A percentile compares a stretch with the other conserved stretches of the same genome.
Evolutionary conservation across 768 basidiomycete species (phyloP).

Genomic region (Pisolithus albus): DNA sequence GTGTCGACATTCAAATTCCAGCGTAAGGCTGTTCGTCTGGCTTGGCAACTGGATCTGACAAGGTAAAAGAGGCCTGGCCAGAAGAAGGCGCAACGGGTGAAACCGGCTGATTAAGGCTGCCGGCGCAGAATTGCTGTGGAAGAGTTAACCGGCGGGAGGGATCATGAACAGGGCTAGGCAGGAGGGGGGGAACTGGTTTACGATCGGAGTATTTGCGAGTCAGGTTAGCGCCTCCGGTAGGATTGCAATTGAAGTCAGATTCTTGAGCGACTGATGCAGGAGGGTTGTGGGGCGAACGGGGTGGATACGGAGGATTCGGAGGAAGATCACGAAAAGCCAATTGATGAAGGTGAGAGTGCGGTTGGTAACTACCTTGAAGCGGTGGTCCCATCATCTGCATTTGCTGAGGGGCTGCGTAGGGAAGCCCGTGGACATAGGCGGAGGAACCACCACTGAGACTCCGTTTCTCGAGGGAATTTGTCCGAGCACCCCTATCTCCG

Average conservation of each 20-base stretch:
- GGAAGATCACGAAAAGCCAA: slow-evolving; percentile 1
- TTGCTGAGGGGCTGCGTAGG: slow-evolving; percentile 5
- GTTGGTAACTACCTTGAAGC: slow-evolving; percentile 18
- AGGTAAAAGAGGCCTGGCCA: neutral
- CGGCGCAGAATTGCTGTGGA: slow-evolving; percentile 14
- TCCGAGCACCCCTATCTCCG: slow-evolving; percentile 20
- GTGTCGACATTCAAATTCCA: slow-evolving; percentile 7
- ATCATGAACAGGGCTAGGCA: slow-evolving; percentile 15
- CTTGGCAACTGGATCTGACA: slow-evolving; percentile 1
- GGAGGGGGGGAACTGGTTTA: slow-evolving; percentile 27
- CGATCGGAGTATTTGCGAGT: slow-evolving; percentile 29
- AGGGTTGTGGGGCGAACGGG: slow-evolving; percentile 1
- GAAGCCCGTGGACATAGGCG: slow-evolving; percentile 17
- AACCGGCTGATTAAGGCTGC: slow-evolving; percentile 1
- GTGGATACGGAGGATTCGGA: slow-evolving; percentile 3
- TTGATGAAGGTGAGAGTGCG: slow-evolving; percentile 3
- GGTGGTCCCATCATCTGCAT: slow-evolving; percentile 12
- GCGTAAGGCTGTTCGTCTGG: neutral
- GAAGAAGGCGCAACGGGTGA: neutral
- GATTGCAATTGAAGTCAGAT: slow-evolving; percentile 6
- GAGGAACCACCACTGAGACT: slow-evolving; percentile 20
- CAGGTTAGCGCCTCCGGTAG: slow-evolving; percentile 23
- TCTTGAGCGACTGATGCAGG: slow-evolving; percentile 7
- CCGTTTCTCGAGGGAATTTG: slow-evolving; percentile 13
- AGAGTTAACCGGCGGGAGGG: slow-evolving; percentile 19